phyloP scores from a whole-genome alignment of 441 rosid species.

The Manihot esculenta region DNA sequence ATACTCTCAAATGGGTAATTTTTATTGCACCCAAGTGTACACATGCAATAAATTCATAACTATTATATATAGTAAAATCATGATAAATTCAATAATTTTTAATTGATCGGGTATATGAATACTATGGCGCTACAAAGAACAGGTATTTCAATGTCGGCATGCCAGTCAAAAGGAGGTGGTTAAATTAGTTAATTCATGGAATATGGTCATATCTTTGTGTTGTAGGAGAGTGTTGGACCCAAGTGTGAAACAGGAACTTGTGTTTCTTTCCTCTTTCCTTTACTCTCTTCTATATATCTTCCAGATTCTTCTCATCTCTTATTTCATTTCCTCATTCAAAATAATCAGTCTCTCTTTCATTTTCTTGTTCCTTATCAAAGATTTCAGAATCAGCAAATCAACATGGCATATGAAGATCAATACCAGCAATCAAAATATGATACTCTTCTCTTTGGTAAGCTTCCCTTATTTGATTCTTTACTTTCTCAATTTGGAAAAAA shows the following conservation, averaged over 20 bases:
- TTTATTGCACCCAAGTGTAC: too few species aligned
- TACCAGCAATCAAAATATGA: constrained; percentile 49
- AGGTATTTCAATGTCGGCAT: background rate
- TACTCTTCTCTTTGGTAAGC: constrained; percentile 82
- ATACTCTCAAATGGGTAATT: too few species aligned
- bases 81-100: too few species aligned
- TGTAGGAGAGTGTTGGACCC: too few species aligned
- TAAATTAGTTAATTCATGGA: background rate
- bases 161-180: constrained; percentile 5
- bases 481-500: too few species aligned
- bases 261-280: background rate
- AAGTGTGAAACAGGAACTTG: background rate
- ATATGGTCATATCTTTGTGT: too few species aligned
- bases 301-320: background rate
- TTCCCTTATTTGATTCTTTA: background rate
- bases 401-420: constrained; percentile 47
- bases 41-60: too few species aligned
- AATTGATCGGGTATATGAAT: too few species aligned
- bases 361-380: background rate
- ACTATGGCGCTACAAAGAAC: too few species aligned
- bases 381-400: constrained; percentile 1
- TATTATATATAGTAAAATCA: too few species aligned
- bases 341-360: too few species aligned
- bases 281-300: background rate
- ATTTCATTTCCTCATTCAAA: background rate